Conservation (phyloP, 129 eudicot species). For the Chrysanthemum seticuspe region DNA sequence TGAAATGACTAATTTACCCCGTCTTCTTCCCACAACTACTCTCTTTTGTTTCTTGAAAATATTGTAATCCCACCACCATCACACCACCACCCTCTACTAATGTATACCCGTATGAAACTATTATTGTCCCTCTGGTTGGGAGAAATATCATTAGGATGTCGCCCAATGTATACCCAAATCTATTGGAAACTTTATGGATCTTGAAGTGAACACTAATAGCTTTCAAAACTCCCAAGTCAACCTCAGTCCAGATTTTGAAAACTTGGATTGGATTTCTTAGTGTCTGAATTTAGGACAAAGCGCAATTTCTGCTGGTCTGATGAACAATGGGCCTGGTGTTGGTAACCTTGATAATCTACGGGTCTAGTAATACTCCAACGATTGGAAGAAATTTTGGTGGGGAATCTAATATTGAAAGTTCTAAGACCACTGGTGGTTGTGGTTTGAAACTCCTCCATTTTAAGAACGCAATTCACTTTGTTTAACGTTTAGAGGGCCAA, state of each 20-base stretch:
- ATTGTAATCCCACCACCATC: too few species aligned
- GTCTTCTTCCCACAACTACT: too few species aligned
- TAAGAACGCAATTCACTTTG: too few species aligned
- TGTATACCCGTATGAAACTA: background rate
- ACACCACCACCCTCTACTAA: too few species aligned
- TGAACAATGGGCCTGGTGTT: background rate
- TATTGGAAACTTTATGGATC: slow-evolving; percentile 22
- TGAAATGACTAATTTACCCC: too few species aligned
- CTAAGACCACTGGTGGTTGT: background rate
- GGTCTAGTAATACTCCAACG: background rate
- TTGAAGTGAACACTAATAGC: slow-evolving; percentile 25
- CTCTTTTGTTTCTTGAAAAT: too few species aligned
- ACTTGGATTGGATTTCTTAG: slow-evolving; percentile 25
- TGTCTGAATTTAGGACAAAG: slow-evolving; percentile 26
- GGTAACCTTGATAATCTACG: slow-evolving; percentile 13
- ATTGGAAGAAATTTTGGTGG: slow-evolving; percentile 22
- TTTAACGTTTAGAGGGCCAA: too few species aligned
- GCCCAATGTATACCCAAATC: slow-evolving; percentile 25
- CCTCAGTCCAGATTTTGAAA: slow-evolving; percentile 11
- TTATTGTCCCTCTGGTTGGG: slow-evolving; percentile 15
- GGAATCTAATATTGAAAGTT: slow-evolving; percentile 33
- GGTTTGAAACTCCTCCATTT: too few species aligned
- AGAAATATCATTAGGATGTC: slow-evolving; percentile 29
- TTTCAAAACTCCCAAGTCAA: slow-evolving; percentile 28
- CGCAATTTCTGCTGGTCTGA: slow-evolving; percentile 9